A percentile compares a stretch with the other conserved stretches of the same genome.
Conservation (phyloP, 352 stramenopile genomes). For the Phytophthora gonapodyides region DNA sequence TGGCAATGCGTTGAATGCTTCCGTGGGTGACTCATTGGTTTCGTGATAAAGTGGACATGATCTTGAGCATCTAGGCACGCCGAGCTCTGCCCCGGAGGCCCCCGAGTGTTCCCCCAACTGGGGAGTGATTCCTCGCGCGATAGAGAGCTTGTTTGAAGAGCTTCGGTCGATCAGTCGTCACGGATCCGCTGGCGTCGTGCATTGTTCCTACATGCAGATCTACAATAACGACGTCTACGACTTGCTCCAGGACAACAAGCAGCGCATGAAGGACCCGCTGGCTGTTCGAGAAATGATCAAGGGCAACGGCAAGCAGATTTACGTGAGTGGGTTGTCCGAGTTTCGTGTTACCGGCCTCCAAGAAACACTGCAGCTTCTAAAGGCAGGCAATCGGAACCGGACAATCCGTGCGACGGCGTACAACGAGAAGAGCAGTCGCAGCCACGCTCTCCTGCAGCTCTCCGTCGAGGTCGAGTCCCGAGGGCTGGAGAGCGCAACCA, state of each 20-base stretch:
- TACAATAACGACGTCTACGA: conserved; percentile 90
- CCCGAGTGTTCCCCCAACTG: conserved; percentile 30
- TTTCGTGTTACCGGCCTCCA: conserved; percentile 82
- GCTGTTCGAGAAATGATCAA: conserved; percentile 73
- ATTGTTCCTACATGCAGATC: conserved; percentile 93
- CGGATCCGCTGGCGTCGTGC: conserved; percentile 68
- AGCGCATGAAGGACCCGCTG: conserved; percentile 56
- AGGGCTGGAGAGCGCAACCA: conserved; percentile 63
- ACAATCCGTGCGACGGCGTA: conserved; percentile 86
- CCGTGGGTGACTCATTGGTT: conserved; percentile 5
- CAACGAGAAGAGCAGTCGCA: conserved; percentile 89
- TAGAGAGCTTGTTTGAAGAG: conserved; percentile 86
- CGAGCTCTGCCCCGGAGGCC: background rate
- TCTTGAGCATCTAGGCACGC: conserved; percentile 47
- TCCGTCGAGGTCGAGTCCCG: conserved; percentile 80
- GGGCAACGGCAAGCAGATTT: conserved; percentile 83
- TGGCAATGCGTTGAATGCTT: background rate
- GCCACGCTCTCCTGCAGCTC: conserved; percentile 87
- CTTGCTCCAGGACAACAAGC: conserved; percentile 67
- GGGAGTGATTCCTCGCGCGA: conserved; percentile 86
- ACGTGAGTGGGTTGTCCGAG: conserved; percentile 90
- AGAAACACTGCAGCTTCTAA: conserved; percentile 83
- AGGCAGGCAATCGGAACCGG: conserved; percentile 80
- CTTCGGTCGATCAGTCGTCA: conserved; percentile 50
- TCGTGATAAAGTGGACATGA: conserved; percentile 48